A percentile compares a stretch with the other conserved stretches of the same genome.
phyloP scores from a whole-genome alignment of 495 filamentous ascomycete genomes.

The Pyronema domesticum region DNA sequence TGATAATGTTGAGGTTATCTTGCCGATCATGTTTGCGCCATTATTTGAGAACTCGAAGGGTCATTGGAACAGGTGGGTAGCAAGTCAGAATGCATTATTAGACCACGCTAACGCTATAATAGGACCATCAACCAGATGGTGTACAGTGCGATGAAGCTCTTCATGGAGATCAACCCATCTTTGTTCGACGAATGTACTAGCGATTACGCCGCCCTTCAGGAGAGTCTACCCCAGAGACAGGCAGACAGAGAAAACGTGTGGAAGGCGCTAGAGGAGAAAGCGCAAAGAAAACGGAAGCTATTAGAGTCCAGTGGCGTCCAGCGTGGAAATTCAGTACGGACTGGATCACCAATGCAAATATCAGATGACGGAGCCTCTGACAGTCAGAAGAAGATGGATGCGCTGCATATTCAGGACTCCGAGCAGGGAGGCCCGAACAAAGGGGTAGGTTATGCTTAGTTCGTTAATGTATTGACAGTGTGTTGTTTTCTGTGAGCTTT shows the following conservation, averaged over 20 bases:
- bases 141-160: constrained; percentile 99
- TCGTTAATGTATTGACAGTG: constrained; percentile 20
- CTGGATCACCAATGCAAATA: constrained; percentile 36
- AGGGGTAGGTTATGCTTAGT: constrained; percentile 26
- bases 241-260: constrained; percentile 62
- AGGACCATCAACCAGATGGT: constrained; percentile 99
- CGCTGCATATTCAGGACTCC: constrained; percentile 45
- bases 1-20: constrained; percentile 94
- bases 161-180: constrained; percentile 99
- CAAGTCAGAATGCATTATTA: background rate
- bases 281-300: constrained; percentile 39
- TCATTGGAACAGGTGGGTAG: constrained; percentile 88
- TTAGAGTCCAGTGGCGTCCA: constrained; percentile 19
- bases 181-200: constrained; percentile 97
- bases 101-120: background rate
- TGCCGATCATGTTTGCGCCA: constrained; percentile 98
- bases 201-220: constrained; percentile 94
- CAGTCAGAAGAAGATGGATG: constrained; percentile 49
- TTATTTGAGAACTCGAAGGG: constrained; percentile 99
- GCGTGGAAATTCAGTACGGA: constrained; percentile 23
- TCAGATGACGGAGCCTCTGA: constrained; percentile 44
- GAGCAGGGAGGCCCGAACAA: constrained; percentile 14
- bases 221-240: constrained; percentile 62
- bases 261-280: constrained; percentile 70
- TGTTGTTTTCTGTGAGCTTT: constrained; percentile 14